These are phyloP conservation scores for Phytophthora fragariae DNA, from an alignment of 352 stramenopile species.

Conservation along the genomic window DNA sequence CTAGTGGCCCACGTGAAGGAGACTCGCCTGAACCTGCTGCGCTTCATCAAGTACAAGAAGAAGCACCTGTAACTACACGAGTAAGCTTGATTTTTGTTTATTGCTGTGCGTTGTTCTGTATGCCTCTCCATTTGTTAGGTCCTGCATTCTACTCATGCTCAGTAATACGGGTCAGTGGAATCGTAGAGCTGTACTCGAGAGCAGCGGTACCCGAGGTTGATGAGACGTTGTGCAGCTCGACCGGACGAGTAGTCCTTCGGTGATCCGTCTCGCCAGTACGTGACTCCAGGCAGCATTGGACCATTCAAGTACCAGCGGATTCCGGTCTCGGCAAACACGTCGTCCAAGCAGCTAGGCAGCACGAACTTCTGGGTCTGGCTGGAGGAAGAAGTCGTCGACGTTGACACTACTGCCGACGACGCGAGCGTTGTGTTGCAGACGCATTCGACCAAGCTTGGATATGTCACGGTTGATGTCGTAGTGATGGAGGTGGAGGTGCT, in stretches of 20 bases:
- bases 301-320: conserved; percentile 87
- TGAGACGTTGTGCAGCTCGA: conserved; percentile 67
- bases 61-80: conserved; percentile 68
- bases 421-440: conserved; percentile 78
- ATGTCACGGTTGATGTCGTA: conserved; percentile 37
- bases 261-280: conserved; percentile 62
- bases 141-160: conserved; percentile 11
- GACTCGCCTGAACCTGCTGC: conserved; percentile 85
- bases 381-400: conserved; percentile 40
- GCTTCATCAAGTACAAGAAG: conserved; percentile 95
- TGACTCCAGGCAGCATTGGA: conserved; percentile 56
- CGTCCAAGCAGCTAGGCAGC: conserved; percentile 70
- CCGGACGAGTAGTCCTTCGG: conserved; percentile 52
- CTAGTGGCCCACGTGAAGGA: conserved; percentile 88
- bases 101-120: conserved; percentile 8
- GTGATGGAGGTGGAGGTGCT: conserved; percentile 24
- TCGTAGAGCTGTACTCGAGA: conserved; percentile 76
- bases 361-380: conserved; percentile 63
- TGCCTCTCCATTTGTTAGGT: conserved; percentile 8
- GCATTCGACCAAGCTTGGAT: conserved; percentile 79
- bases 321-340: conserved; percentile 83
- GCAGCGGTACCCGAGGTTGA: conserved; percentile 78
- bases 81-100: conserved; percentile 34
- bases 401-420: conserved; percentile 60
- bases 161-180: conserved; percentile 58